A percentile compares a stretch with the other conserved stretches of the same genome.
These are phyloP conservation scores for Musa itinerans DNA, from an alignment of 176 grass and related monocot species.

Conservation along the genomic window DNA sequence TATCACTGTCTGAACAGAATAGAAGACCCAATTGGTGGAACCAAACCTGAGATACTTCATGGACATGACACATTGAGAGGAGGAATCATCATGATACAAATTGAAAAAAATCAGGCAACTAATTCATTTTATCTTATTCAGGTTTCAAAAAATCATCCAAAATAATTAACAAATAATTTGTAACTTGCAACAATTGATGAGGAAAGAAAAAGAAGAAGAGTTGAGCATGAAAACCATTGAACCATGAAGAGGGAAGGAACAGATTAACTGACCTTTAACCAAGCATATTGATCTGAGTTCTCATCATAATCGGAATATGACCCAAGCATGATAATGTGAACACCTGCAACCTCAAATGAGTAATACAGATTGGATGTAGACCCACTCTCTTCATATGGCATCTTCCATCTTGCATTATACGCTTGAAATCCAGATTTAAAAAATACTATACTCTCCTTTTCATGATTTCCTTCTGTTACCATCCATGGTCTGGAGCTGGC, in stretches of 20 bases:
- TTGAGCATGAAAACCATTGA: neutral
- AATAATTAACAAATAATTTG: too few relatives aligned
- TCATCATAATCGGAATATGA: slow-evolving; percentile 96
- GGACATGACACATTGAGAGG: too few relatives aligned
- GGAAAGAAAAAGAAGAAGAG: too few relatives aligned
- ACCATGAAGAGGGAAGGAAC: neutral
- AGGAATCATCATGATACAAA: too few relatives aligned
- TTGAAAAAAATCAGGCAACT: too few relatives aligned
- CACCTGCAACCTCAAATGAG: slow-evolving; percentile 62
- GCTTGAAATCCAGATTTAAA: slow-evolving; percentile 64
- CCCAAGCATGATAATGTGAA: slow-evolving; percentile 83
- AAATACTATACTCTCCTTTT: slow-evolving; percentile 67
- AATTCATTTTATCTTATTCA: too few relatives aligned
- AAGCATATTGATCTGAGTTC: slow-evolving; percentile 79
- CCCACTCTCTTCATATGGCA: slow-evolving; percentile 83
- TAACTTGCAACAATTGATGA: too few relatives aligned
- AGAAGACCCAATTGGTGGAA: too few relatives aligned
- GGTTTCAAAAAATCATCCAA: too few relatives aligned
- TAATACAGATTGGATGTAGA: slow-evolving; percentile 88
- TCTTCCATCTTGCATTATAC: slow-evolving; percentile 93
- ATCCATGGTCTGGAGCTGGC: slow-evolving; percentile 89
- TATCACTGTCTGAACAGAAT: too few relatives aligned
- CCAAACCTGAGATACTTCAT: too few relatives aligned
- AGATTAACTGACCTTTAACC: slow-evolving; percentile 53
- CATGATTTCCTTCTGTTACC: slow-evolving; percentile 98